Percentiles rank a stretch among this genome's conserved stretches.
Evolutionary conservation across 129 eudicot genomes (phyloP).

Genomic region (Helichrysum umbraculigerum): DNA sequence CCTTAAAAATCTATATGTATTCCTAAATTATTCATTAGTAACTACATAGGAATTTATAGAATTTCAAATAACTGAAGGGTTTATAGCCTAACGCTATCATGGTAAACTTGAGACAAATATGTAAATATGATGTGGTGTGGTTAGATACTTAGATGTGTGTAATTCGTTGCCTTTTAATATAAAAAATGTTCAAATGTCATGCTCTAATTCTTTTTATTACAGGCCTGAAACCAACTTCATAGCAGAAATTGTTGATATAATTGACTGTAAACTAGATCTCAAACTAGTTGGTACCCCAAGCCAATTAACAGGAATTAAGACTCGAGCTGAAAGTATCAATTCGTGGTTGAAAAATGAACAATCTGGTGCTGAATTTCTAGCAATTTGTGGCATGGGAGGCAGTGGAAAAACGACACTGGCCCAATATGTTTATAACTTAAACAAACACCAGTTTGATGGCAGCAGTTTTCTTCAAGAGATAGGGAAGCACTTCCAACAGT

Average conservation of each 20-base stretch:
- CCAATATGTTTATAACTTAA: neutral
- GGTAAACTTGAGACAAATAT: too few relatives aligned
- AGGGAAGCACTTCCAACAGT: neutral
- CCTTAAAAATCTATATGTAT: too few relatives aligned
- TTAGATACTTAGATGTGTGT: too few relatives aligned
- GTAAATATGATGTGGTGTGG: too few relatives aligned
- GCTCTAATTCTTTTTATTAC: neutral
- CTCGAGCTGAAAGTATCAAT: neutral
- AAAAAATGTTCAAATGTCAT: neutral
- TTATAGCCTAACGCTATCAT: too few relatives aligned
- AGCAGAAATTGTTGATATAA: neutral
- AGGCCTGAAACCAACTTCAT: neutral
- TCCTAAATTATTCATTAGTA: too few relatives aligned
- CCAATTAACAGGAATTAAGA: neutral
- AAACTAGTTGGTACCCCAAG: neutral
- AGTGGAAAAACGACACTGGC: neutral
- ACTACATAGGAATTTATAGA: too few relatives aligned
- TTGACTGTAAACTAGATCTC: neutral
- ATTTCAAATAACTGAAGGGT: too few relatives aligned
- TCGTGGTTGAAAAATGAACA: neutral
- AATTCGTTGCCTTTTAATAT: neutral
- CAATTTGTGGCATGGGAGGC: conserved; percentile 10
- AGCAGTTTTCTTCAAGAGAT: neutral
- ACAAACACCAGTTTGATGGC: neutral
- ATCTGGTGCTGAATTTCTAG: neutral